Evolutionary conservation across 2,329 filamentous ascomycete species (phyloP), one percentile per base, ranked within the genome.

Genomic region (Penicillium sumatraense): DNA sequence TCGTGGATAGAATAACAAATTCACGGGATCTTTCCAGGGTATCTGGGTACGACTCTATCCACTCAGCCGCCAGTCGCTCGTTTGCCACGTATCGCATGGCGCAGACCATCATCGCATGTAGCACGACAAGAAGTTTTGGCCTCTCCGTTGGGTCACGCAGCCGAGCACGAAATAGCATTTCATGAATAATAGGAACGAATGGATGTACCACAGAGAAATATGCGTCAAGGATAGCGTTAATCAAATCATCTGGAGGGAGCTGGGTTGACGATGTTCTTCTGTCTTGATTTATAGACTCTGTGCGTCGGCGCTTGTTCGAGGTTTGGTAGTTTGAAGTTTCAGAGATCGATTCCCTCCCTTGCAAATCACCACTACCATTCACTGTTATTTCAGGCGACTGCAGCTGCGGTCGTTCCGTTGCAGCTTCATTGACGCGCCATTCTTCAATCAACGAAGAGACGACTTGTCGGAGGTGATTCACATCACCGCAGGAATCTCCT

Each of bases 131-230:
- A 14, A 77, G 51, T 13, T 62, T 65, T 1, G 52, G 46, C 5
- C 60, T 59, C 9, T 71, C 62, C 1, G 29, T 16, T 7, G 62
- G 49, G 21, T 70, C 56, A 5, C 49, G 16, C 2, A 74, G 47
- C 1, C 68, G 63, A 11, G 51, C 48, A 0, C 66, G 65, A 21
- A 73, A 68, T 1, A 68, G 56, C n/a, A 60, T 64, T 47, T 72
- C 64, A 49, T 75, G 73, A 6, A 77, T 49, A 13, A 77, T 74
- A 1, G 73, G 74, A 7, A 75, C 75, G 71, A 75, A 78, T 8
- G 75, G 76, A 35, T 78, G 75, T 5, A 77, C 68, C n/a, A 67
- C 51, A 5, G 62, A 59, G 53, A 78, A 78, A 53, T 78, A 74
- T 4, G 70, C 68, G 4, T 78, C 64, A 1, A 78, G 62, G 11